These are phyloP conservation scores for Thelephora ganbajun DNA, from an alignment of 768 basidiomycete species.

Conservation along the genomic window DNA sequence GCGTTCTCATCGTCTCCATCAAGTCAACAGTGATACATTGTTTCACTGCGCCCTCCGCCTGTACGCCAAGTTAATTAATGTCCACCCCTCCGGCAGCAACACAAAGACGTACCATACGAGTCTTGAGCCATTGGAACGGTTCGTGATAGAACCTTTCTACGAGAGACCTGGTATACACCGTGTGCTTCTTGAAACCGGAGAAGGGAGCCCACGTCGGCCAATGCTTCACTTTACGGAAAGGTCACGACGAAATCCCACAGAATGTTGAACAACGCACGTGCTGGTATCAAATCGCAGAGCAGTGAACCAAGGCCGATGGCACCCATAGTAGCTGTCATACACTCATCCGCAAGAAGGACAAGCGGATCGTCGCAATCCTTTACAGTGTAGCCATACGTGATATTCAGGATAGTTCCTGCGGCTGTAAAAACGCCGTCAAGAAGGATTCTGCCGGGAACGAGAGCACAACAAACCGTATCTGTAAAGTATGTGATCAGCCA, in stretches of 20 bases:
- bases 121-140: not conserved
- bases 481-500: not conserved
- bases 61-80: not conserved
- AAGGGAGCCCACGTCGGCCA: conserved; percentile 4
- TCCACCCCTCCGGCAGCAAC: not conserved
- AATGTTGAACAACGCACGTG: conserved; percentile 6
- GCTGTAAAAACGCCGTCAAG: conserved; percentile 4
- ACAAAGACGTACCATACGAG: conserved; percentile 1
- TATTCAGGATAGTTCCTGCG: conserved; percentile 12
- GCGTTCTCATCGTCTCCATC: not conserved
- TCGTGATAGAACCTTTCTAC: not conserved
- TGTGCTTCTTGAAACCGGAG: conserved; percentile 1
- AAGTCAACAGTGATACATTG: conserved; percentile 1
- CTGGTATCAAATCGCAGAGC: conserved; percentile 19
- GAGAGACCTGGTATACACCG: not conserved
- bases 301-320: conserved; percentile 12
- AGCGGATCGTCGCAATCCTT: conserved; percentile 14
- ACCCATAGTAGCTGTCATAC: conserved; percentile 14
- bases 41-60: conserved; percentile 4
- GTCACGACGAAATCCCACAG: not conserved
- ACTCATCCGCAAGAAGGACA: conserved; percentile 12
- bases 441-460: not conserved
- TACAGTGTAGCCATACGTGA: conserved; percentile 18
- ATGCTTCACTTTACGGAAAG: conserved; percentile 1
- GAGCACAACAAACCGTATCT: conserved; percentile 1